Conservation (phyloP, 139 green algal species). For the Diplosphaera chodatii region DNA sequence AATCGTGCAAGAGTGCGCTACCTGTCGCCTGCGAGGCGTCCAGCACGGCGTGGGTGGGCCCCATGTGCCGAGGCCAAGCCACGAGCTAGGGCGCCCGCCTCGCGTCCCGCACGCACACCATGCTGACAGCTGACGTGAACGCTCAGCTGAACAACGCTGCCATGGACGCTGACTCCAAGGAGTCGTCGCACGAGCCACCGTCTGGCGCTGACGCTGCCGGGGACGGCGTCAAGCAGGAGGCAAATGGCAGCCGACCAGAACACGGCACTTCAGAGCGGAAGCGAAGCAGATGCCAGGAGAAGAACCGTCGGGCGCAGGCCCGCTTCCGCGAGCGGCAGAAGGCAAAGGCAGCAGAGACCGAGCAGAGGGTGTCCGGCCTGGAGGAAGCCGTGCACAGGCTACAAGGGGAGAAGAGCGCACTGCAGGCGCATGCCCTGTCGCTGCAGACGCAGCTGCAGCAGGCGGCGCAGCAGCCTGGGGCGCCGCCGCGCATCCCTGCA, state of each 20-base stretch:
- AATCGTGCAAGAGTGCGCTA: too few relatives aligned
- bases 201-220: too few relatives aligned
- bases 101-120: not conserved
- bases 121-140: not conserved
- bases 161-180: not conserved
- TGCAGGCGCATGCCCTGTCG: not conserved
- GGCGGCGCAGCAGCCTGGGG: not conserved
- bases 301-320: constrained; percentile 13
- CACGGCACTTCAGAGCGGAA: too few relatives aligned
- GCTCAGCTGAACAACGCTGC: not conserved
- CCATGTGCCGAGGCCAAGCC: too few relatives aligned
- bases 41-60: too few relatives aligned
- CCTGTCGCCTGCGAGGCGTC: too few relatives aligned
- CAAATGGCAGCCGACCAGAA: too few relatives aligned
- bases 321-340: constrained; percentile 12
- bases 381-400: not conserved
- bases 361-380: not conserved
- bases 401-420: not conserved
- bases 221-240: too few relatives aligned
- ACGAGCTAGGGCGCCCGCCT: too few relatives aligned
- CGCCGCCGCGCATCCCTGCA: too few relatives aligned
- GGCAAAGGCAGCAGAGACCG: not conserved
- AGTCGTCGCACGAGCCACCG: too few relatives aligned
- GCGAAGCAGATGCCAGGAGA: constrained; percentile 9
- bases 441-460: not conserved